Conservation (phyloP, 768 basidiomycete species). For the Ramaria rubella region DNA sequence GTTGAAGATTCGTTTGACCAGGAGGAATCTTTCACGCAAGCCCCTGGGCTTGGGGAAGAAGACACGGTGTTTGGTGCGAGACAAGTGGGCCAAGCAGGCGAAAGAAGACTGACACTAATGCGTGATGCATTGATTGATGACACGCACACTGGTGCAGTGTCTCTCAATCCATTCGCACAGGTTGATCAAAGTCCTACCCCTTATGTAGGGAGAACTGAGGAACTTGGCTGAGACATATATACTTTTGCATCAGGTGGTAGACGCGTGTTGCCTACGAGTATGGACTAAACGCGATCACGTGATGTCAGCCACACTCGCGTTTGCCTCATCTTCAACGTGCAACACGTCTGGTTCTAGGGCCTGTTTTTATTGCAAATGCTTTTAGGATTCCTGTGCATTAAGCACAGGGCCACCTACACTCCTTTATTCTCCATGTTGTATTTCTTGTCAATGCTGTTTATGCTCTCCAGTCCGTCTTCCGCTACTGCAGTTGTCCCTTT, state of each 20-base stretch:
- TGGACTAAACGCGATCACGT: background rate
- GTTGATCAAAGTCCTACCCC: conserved; percentile 9
- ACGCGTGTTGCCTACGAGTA: background rate
- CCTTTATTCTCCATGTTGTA: background rate
- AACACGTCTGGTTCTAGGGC: background rate
- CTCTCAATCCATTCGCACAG: conserved; percentile 8
- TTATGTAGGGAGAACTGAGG: background rate
- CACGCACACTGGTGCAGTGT: conserved; percentile 3
- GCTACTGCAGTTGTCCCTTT: background rate
- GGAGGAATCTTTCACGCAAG: background rate
- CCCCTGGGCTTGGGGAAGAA: too few relatives aligned
- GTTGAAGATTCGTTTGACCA: conserved; percentile 7
- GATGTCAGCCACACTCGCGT: background rate
- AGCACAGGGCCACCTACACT: background rate
- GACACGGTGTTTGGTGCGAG: conserved; percentile 9
- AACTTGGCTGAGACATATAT: background rate
- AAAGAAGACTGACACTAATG: conserved; percentile 1
- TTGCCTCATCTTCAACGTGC: background rate
- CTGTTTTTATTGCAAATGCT: background rate
- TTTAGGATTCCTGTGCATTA: background rate
- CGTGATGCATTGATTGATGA: conserved; percentile 8
- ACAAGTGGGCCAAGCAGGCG: background rate
- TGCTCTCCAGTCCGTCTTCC: background rate
- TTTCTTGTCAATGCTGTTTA: background rate
- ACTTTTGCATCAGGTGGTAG: background rate